These are phyloP conservation scores for Spiromastix sp. DNA, from an alignment of 2,329 filamentous ascomycete genomes.

Conservation along the genomic window DNA sequence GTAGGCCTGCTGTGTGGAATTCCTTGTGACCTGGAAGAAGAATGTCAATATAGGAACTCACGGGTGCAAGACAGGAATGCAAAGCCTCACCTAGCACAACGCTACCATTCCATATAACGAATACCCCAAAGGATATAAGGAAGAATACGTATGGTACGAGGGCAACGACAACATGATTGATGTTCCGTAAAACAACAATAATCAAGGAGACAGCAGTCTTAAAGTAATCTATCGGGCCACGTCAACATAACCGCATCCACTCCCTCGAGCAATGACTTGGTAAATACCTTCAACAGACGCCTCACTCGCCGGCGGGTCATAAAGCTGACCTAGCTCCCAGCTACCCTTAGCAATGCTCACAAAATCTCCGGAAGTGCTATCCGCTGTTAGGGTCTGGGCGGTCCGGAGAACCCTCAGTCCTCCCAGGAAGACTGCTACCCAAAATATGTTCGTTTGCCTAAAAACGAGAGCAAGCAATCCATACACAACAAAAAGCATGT, in stretches of 20 bases:
- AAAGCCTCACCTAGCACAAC: conserved; percentile 66
- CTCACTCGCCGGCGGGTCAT: conserved; percentile 40
- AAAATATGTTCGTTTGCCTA: conserved; percentile 94
- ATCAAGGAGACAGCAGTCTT: conserved; percentile 52
- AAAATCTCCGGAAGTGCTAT: conserved; percentile 20
- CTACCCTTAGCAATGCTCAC: conserved; percentile 13
- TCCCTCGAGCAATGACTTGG: neutral
- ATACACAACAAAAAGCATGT: conserved; percentile 38
- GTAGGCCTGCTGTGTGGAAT: conserved; percentile 82
- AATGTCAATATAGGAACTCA: conserved; percentile 16
- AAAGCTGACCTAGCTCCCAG: conserved; percentile 35
- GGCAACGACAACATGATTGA: conserved; percentile 28
- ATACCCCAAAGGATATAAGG: conserved; percentile 57
- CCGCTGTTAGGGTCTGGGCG: conserved; percentile 20
- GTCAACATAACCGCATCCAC: conserved; percentile 2
- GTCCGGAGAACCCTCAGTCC: conserved; percentile 33
- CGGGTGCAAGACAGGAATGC: neutral
- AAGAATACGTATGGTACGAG: conserved; percentile 49
- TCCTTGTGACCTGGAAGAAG: conserved; percentile 66
- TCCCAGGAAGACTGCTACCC: conserved; percentile 53
- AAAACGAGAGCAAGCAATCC: conserved; percentile 63
- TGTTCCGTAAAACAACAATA: conserved; percentile 42
- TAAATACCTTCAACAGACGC: conserved; percentile 39
- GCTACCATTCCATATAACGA: conserved; percentile 78
- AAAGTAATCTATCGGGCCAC: conserved; percentile 30